Percentiles rank a stretch among this genome's conserved stretches.
Conservation (phyloP, 176 grass and related monocot genomes). For the barley (Hordeum vulgare) region MorexV3_pseudomolecules_assembly NC_058522.1:525932313-525932812, state of each 20-base stretch:
- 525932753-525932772: slow-evolving; percentile 97
- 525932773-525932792: slow-evolving; percentile 63
- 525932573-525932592: slow-evolving; percentile 76
- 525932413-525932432: slow-evolving; percentile 61
- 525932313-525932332: background rate
- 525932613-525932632: slow-evolving; percentile 89
- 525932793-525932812: slow-evolving; percentile 87
- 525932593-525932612: slow-evolving; percentile 80
- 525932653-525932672: slow-evolving; percentile 60
- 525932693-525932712: slow-evolving; percentile 88
- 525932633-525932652: slow-evolving; percentile 91
- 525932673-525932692: slow-evolving; percentile 69
- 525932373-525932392: slow-evolving; percentile 71
- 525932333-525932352: slow-evolving; percentile 8
- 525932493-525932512: slow-evolving; percentile 65
- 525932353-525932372: slow-evolving; percentile 1
- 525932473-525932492: slow-evolving; percentile 78
- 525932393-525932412: slow-evolving; percentile 95
- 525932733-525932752: slow-evolving; percentile 83
- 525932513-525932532: slow-evolving; percentile 55
- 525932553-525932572: slow-evolving; percentile 90
- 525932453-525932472: slow-evolving; percentile 80
- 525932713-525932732: slow-evolving; percentile 93
- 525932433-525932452: slow-evolving; percentile 76
- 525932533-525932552: slow-evolving; percentile 59